Conservation (phyloP, 139 green algal genomes). For the Chlamydomonas schloesseri region DNA sequence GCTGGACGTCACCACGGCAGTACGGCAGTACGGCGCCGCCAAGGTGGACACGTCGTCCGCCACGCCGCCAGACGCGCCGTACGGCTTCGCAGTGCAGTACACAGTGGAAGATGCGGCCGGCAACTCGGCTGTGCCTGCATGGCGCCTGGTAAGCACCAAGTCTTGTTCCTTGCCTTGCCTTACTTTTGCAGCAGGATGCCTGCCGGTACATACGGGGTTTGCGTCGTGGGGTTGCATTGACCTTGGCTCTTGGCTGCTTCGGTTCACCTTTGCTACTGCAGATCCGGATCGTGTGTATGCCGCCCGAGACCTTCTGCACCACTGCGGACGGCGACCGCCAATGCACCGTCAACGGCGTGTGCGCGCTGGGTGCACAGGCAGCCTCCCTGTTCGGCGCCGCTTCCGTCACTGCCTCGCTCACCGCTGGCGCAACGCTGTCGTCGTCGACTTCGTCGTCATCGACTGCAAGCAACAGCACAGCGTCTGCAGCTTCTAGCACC, state of each 20-base stretch:
- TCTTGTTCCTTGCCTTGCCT: no score
- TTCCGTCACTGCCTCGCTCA: no score
- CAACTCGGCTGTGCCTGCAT: conserved; percentile 38
- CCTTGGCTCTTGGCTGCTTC: no score
- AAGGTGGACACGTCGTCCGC: conserved; percentile 45
- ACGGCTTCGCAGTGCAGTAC: conserved; percentile 49
- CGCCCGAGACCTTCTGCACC: conserved; percentile 25
- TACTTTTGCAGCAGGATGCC: no score
- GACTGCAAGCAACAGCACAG: no score
- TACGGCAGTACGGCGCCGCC: background rate
- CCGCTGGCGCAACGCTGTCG: no score
- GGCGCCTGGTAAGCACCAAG: no score
- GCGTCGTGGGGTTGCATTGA: no score
- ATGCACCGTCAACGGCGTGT: conserved; percentile 40
- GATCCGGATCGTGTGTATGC: conserved; percentile 43
- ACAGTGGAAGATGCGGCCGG: conserved; percentile 38
- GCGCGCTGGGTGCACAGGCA: background rate
- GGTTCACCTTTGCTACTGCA: no score
- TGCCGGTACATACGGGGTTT: no score
- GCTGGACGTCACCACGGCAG: background rate
- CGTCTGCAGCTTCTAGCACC: background rate
- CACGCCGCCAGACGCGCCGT: conserved; percentile 21
- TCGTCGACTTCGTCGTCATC: no score
- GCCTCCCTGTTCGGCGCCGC: no score
- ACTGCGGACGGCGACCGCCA: conserved; percentile 2